A percentile compares a stretch with the other conserved stretches of the same genome.
phyloP scores from a whole-genome alignment of 805 yeast species.

The Isabelozyma gotoi region DNA sequence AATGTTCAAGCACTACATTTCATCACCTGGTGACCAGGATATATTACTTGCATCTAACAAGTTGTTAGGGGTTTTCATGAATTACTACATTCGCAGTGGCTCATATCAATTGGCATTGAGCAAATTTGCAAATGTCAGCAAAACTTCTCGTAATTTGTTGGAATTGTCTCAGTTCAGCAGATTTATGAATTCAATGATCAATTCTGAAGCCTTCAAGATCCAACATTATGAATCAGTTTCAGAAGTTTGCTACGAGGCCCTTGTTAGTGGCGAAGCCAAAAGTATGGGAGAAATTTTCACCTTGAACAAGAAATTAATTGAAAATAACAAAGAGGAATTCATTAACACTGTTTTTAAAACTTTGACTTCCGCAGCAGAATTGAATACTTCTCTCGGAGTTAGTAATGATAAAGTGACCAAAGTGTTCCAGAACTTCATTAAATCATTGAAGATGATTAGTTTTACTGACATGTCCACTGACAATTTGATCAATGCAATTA shows the following conservation, averaged over 20 bases:
- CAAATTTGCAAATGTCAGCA: conserved; percentile 14
- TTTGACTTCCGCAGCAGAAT: conserved; percentile 14
- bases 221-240: neutral
- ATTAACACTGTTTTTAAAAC: conserved; percentile 8
- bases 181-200: conserved; percentile 17
- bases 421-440: conserved; percentile 22
- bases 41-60: conserved; percentile 12
- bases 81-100: conserved; percentile 21
- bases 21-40: conserved; percentile 8
- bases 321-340: conserved; percentile 8
- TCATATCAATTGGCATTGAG: conserved; percentile 13
- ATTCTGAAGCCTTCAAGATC: neutral
- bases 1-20: conserved; percentile 15
- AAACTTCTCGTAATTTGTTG: conserved; percentile 11
- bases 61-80: conserved; percentile 21
- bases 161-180: conserved; percentile 17
- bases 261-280: conserved; percentile 7
- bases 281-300: conserved; percentile 13
- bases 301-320: conserved; percentile 9
- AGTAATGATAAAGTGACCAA: conserved; percentile 3
- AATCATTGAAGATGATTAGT: conserved; percentile 20
- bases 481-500: conserved; percentile 22
- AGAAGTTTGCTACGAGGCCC: conserved; percentile 5
- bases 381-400: conserved; percentile 1
- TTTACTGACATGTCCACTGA: conserved; percentile 17